Conservation (phyloP, 2,329 filamentous ascomycete genomes). For the Zalaria sp. region DNA sequence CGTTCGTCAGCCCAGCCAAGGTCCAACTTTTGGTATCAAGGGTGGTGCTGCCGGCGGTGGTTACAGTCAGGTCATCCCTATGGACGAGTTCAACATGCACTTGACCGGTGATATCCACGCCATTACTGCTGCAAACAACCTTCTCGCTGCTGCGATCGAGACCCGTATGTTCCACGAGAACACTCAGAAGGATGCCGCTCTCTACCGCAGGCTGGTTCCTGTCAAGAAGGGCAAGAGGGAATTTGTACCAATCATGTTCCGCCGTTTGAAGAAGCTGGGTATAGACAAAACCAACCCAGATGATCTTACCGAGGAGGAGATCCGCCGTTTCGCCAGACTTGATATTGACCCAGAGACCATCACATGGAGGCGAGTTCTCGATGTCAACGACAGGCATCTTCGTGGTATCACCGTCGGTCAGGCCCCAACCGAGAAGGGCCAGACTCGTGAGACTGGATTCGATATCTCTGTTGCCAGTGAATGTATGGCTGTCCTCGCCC, state of each 20-base stretch:
- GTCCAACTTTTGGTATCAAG: slow-evolving; percentile 97
- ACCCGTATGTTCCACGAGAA: slow-evolving; percentile 97
- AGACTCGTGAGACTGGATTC: slow-evolving; percentile 79
- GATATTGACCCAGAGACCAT: slow-evolving; percentile 96
- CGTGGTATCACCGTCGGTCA: slow-evolving; percentile 79
- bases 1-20: slow-evolving; percentile 91
- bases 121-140: slow-evolving; percentile 91
- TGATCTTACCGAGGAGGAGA: slow-evolving; percentile 80
- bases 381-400: slow-evolving; percentile 93
- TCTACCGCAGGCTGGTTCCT: slow-evolving; percentile 81
- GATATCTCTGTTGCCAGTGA: slow-evolving; percentile 97
- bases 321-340: slow-evolving; percentile 73
- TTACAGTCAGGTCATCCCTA: slow-evolving; percentile 97
- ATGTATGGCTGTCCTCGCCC: slow-evolving; percentile 93
- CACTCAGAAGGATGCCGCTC: slow-evolving; percentile 77
- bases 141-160: slow-evolving; percentile 90
- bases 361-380: slow-evolving; percentile 89
- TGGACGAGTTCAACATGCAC: slow-evolving; percentile 99
- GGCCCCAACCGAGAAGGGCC: slow-evolving; percentile 80
- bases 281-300: slow-evolving; percentile 92
- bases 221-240: slow-evolving; percentile 77
- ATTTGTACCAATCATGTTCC: slow-evolving; percentile 85
- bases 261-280: slow-evolving; percentile 84
- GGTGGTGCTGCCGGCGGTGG: slow-evolving; percentile 92
- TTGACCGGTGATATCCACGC: slow-evolving; percentile 96